Percentiles rank a stretch among this genome's conserved stretches.
Conservation (phyloP, 2,329 filamentous ascomycete genomes). For the Sordariomycetes sp. region DNA sequence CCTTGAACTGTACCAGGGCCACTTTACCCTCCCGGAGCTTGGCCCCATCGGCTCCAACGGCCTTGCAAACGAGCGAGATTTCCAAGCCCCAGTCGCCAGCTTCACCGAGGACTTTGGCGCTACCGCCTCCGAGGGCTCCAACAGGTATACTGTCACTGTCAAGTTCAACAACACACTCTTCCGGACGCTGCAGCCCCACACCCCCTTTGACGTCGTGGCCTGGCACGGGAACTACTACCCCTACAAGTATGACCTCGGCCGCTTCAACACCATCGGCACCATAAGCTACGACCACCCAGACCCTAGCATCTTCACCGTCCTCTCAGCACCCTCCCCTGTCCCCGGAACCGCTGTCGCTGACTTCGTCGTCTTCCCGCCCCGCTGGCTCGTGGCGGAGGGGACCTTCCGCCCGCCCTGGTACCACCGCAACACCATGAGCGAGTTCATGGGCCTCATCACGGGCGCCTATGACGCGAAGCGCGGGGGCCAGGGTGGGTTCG, state of each 20-base stretch:
- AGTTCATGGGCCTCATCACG: conserved; percentile 52
- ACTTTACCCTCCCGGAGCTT: conserved; percentile 56
- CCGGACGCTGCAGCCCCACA: conserved; percentile 53
- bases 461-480: conserved; percentile 53
- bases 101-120: conserved; percentile 47
- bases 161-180: conserved; percentile 63
- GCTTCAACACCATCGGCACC: conserved; percentile 64
- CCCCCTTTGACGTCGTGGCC: conserved; percentile 68
- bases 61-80: conserved; percentile 59
- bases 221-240: conserved; percentile 77
- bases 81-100: conserved; percentile 55
- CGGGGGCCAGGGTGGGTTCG: conserved; percentile 41
- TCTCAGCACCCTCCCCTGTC: conserved; percentile 50
- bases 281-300: conserved; percentile 71
- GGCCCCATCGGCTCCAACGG: conserved; percentile 60
- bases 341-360: conserved; percentile 57
- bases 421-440: conserved; percentile 58
- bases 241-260: conserved; percentile 71
- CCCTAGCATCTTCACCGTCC: conserved; percentile 65
- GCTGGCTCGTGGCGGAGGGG: conserved; percentile 59
- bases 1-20: conserved; percentile 57
- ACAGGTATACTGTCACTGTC: conserved; percentile 38
- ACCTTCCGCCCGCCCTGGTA: conserved; percentile 66
- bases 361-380: conserved; percentile 63
- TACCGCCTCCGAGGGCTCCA: conserved; percentile 21